Percentiles rank a stretch among this genome's conserved stretches.
Evolutionary conservation across 805 yeast genomes (phyloP).

Genomic region (Candida odintsovae): DNA sequence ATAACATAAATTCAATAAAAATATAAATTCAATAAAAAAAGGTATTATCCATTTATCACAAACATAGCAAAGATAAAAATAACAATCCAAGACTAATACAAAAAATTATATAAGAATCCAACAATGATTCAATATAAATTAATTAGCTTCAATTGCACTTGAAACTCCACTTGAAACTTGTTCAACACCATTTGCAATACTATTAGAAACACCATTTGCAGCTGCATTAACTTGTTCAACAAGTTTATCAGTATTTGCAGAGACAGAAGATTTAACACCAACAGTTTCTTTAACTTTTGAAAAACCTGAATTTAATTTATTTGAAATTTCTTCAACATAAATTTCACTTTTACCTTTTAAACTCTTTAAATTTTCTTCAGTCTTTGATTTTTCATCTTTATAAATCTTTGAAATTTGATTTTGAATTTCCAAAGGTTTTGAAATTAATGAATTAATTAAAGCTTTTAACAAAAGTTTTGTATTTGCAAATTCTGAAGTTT

Average conservation of each 20-base stretch:
- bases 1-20: neutral
- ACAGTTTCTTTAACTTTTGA: neutral
- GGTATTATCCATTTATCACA: neutral
- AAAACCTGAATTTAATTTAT: neutral
- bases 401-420: neutral
- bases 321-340: neutral
- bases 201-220: neutral
- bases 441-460: neutral
- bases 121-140: neutral
- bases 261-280: neutral
- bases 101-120: too few species aligned
- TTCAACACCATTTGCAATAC: neutral
- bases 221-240: neutral
- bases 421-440: neutral
- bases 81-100: too few species aligned
- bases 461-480: neutral
- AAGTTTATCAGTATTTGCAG: neutral
- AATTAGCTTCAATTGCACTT: neutral
- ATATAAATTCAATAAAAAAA: neutral
- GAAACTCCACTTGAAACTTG: neutral
- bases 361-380: neutral
- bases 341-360: neutral
- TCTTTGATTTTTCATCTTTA: neutral
- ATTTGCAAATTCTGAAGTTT: neutral
- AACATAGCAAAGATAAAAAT: neutral